Evolutionary conservation across 2,329 filamentous ascomycete species (phyloP).

Genomic region (Orbilia javanica): DNA sequence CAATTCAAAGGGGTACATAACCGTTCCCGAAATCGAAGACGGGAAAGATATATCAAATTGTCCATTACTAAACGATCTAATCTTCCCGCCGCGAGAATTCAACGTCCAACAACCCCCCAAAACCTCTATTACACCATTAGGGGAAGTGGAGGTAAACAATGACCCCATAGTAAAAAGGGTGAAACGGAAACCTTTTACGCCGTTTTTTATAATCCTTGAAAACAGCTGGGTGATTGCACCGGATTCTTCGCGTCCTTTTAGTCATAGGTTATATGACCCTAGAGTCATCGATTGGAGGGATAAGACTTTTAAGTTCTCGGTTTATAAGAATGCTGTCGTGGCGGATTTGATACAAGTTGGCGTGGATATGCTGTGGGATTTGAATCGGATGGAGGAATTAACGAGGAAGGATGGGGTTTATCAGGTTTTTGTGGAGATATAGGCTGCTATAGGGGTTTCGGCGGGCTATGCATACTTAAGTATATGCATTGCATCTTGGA

Average conservation of each 20-base stretch:
- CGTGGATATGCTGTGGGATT: slow-evolving; percentile 4
- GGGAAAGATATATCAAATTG: slow-evolving; percentile 9
- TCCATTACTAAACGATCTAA: slow-evolving; percentile 20
- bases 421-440: not conserved
- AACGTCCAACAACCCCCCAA: not conserved
- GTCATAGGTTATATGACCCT: not conserved
- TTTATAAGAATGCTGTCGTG: not conserved
- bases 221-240: no score
- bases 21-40: not conserved
- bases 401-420: not conserved
- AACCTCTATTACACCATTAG: not conserved
- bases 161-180: not conserved
- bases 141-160: not conserved
- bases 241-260: not conserved
- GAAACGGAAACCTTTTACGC: not conserved
- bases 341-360: slow-evolving; percentile 4
- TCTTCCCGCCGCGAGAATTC: slow-evolving; percentile 5
- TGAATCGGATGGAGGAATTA: not conserved
- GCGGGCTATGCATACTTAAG: no score
- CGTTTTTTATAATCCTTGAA: not conserved
- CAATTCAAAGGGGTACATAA: not conserved
- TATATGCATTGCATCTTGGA: no score
- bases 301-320: not conserved
- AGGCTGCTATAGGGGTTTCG: not conserved
- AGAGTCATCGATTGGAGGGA: not conserved